Base-by-base conservation (phyloP, 2,329 filamentous ascomycete species). In the Pseudogymnoascus sp. region DNA sequence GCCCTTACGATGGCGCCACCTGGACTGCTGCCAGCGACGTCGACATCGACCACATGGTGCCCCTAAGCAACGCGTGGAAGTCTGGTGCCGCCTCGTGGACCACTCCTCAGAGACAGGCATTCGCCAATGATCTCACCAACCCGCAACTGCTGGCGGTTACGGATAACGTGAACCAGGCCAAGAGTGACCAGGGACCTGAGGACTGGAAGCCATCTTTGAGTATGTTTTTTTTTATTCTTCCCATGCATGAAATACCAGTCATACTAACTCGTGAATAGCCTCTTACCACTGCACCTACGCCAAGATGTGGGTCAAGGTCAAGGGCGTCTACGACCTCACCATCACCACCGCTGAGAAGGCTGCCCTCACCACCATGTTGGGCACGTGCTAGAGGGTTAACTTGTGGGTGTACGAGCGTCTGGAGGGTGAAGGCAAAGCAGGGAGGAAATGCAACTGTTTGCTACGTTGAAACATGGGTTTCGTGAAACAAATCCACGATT, bases 11-110 rank as follows among this genome's bases (percentile, higher is more conserved):
- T 68, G 89, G 88, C 14, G 85, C 76, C 0, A 84, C 78, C 1
- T 91, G 87, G 86, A 87, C 83, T 0, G 76, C 77, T 0, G 82
- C 88, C 1, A 81, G 78, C 15, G 87, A 92, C 67, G 72, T 94
- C 1, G 89, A 93, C 67, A 93, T 94, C 63, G 90, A 94, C 72
- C 90, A 94, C 71, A 80, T 94, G 75, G 88, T 95, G 2, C 89
- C 90, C 0, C 72, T 95, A 63, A 86, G 87, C 70, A 90, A 92
- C 69, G 89, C 89, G 4, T 93, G 89, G 89, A 84, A 88, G 82
- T 89, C 86, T 47, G 89, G 89, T 18, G 89, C 90, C 11, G 79
- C 81, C 6, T 73, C 76, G 1, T 93, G 90, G 90, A 89, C 88
- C 0, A 86, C 86, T 0, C 75, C 79, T 18, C 78, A 82, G 68